Base-by-base conservation (phyloP, 2,329 filamentous ascomycete genomes). In the Botrytis cinerea region DNA sequence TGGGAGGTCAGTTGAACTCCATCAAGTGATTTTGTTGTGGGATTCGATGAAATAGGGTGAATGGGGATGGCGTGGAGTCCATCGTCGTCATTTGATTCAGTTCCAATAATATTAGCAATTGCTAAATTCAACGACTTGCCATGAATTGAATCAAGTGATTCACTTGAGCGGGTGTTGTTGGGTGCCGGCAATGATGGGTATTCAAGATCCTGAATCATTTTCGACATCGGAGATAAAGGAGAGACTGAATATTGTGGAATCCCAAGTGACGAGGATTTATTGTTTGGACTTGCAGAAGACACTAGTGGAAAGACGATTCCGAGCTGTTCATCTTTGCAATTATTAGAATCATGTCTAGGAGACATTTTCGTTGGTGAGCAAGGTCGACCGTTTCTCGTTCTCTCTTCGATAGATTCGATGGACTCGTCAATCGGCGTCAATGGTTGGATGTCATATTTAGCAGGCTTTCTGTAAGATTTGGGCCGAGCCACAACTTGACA, bases 381-480 rank as follows among this genome's bases (percentile, higher is more conserved):
- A 22, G 35, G n/a, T 18, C 18, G 35, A 5, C n/a, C 48, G 16
- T 57, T 18, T 43, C 54, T n/a, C n/a, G 6, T 16, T 25, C 40
- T 69, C 5, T 57, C 66, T 57, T 32, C n/a, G 6, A 43, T 57
- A 69, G 25, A 57, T 57, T 69, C 48, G 48, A 12, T 32, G 38
- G 61, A 63, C 51, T 69, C 66, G 9, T 32, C 48, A 14, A 69
- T 69, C 35, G 51, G 48, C 14, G 66, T 38, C 25, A 69, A 43
- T 43, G 35, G 48, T 43, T 40, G 46, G 28, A 68, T 54, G 38
- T 68, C 48, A 68, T 68, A 68, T 68, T 57, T 68, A 32, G 48
- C 66, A 9, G 66, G 66, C 38, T 57, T 69, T 59, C 18, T 69
- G 66, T 69, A 69, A 32, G 38, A 69, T 28, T 69, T 69, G 1